Conservation (phyloP, 768 basidiomycete species). For the Suillus bovinus region DNA sequence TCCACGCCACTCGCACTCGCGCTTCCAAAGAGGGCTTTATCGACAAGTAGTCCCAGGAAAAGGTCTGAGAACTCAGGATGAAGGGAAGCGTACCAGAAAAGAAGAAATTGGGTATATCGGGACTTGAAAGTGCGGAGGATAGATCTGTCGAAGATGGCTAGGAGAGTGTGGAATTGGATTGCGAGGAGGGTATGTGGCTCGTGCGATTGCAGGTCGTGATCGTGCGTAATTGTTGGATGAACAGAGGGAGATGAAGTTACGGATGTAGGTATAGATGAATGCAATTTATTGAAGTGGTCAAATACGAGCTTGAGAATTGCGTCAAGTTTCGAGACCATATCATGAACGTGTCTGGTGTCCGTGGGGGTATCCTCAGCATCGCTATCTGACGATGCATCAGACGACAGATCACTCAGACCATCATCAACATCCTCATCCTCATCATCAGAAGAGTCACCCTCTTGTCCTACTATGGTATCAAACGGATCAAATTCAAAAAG, state of each 20-base stretch:
- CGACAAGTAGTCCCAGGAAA: constrained; percentile 94
- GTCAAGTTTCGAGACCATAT: constrained; percentile 93
- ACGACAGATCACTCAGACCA: constrained; percentile 73
- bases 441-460: constrained; percentile 56
- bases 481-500: constrained; percentile 84
- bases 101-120: constrained; percentile 93
- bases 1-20: constrained; percentile 52
- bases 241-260: constrained; percentile 19
- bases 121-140: constrained; percentile 97
- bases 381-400: constrained; percentile 57
- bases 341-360: constrained; percentile 69
- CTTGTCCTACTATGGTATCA: constrained; percentile 80
- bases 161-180: constrained; percentile 80
- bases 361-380: constrained; percentile 39
- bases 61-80: constrained; percentile 87
- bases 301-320: constrained; percentile 83
- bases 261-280: constrained; percentile 29
- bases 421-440: constrained; percentile 55
- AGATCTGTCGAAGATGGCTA: constrained; percentile 91
- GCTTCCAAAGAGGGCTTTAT: constrained; percentile 72
- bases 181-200: constrained; percentile 40
- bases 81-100: constrained; percentile 95
- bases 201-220: constrained; percentile 28
- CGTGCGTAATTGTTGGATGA: constrained; percentile 26
- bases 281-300: constrained; percentile 70